Base-by-base conservation (phyloP, 2,329 filamentous ascomycete genomes). In the Berkeleyomyces basicola region DNA sequence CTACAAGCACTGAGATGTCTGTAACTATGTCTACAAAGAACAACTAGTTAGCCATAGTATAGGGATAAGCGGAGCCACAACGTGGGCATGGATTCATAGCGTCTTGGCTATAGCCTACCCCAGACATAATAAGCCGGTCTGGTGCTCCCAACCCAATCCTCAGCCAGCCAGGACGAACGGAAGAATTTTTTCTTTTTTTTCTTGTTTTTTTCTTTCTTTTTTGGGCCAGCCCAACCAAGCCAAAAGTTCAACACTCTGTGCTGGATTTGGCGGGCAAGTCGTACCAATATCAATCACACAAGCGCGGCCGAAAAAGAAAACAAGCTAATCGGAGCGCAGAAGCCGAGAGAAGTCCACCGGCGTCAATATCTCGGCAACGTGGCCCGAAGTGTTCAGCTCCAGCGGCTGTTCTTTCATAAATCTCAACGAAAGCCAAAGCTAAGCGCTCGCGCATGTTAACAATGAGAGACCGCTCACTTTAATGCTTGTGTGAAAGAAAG, bases 361-460 rank as follows among this genome's bases (percentile, higher is more conserved):
- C 58, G 58, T 59, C 11, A 37, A 36, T 46, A 59, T 59, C 58
- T 59, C 58, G 58, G 58, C 11, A 47, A 55, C n/a, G 4, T 58
- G 3, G 3, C n/a, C 16, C 33, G 14, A 10, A 10, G 6, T 51
- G 47, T 51, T 33, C 39, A 36, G 33, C 47, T 23, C 23, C 23
- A 23, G 23, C 23, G 23, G 23, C 23, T 23, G 1, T 23, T 23
- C 23, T 23, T 23, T 23, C 23, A 23, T 23, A 23, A 23, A 23
- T 23, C 23, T 23, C 23, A 23, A 23, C 23, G 23, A 23, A 23
- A 23, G 23, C 23, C 1, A 23, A 23, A 23, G 23, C 23, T 23
- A 23, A 2, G 23, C 23, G 23, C 23, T 23, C 23, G 23, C 23
- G 1, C 23, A 23, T 23, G 2, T 23, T 23, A 2, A 23, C 23